Conservation (phyloP, 768 basidiomycete genomes). For the Boletellus emodensis region DNA sequence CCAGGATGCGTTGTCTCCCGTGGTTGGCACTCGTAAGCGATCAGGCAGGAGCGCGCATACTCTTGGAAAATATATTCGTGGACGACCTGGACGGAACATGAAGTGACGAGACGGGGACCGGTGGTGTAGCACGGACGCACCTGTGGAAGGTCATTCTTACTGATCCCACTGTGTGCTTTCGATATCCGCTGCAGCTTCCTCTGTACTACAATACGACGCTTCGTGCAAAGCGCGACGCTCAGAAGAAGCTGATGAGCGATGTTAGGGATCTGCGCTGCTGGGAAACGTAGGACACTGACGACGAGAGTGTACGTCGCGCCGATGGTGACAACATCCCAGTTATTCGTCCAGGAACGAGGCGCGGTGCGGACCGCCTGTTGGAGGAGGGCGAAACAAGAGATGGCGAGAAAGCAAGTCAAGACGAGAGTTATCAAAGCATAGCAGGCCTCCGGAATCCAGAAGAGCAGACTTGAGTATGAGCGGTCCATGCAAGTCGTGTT, state of each 20-base stretch:
- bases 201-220: conserved; percentile 64
- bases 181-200: conserved; percentile 64
- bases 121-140: conserved; percentile 30
- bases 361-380: conserved; percentile 71
- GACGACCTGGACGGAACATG: conserved; percentile 44
- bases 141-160: conserved; percentile 55
- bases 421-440: conserved; percentile 52
- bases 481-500: conserved; percentile 16
- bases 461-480: conserved; percentile 37
- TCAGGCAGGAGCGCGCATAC: conserved; percentile 68
- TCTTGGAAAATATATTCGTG: conserved; percentile 69
- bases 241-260: conserved; percentile 42
- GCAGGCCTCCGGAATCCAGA: conserved; percentile 50
- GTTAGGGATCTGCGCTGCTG: neutral
- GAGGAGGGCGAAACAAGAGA: conserved; percentile 63
- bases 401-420: conserved; percentile 49
- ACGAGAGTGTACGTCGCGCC: conserved; percentile 67
- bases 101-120: neutral
- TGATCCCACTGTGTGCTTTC: conserved; percentile 51
- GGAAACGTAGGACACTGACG: conserved; percentile 41
- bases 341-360: conserved; percentile 52
- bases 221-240: conserved; percentile 61
- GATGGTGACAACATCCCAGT: conserved; percentile 66
- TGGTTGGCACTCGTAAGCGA: conserved; percentile 69
- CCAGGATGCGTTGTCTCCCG: conserved; percentile 63